Percentiles rank a stretch among this genome's conserved stretches.
Evolutionary conservation across 1,284 basidiomycete genomes (phyloP).

Genomic region (Puccinia coronata): DNA sequence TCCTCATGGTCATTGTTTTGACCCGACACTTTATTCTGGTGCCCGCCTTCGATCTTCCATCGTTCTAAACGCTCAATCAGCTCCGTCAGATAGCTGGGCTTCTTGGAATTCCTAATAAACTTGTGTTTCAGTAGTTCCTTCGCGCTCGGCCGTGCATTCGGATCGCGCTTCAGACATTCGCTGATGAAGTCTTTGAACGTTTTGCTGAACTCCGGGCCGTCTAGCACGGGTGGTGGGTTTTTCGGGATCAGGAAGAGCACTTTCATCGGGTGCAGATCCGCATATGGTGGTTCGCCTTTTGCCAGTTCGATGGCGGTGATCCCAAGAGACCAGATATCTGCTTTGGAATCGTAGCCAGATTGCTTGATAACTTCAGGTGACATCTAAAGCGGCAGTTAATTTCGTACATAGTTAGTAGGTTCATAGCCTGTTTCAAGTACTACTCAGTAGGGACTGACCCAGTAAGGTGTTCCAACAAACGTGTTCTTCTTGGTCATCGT

Average conservation of each 20-base stretch:
- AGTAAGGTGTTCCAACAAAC: slow-evolving; percentile 77
- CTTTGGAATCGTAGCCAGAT: slow-evolving; percentile 97
- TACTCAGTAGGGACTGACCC: slow-evolving; percentile 41
- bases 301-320: slow-evolving; percentile 98
- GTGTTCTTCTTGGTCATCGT: slow-evolving; percentile 83
- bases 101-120: slow-evolving; percentile 90
- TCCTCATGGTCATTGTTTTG: slow-evolving; percentile 73
- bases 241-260: slow-evolving; percentile 97
- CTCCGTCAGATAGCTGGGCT: slow-evolving; percentile 88
- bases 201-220: slow-evolving; percentile 77
- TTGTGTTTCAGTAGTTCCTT: slow-evolving; percentile 92
- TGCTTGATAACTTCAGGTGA: slow-evolving; percentile 99
- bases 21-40: slow-evolving; percentile 60
- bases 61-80: slow-evolving; percentile 90
- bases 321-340: slow-evolving; percentile 71
- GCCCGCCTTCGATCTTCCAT: slow-evolving; percentile 73
- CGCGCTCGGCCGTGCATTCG: slow-evolving; percentile 87
- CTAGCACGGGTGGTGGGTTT: slow-evolving; percentile 87
- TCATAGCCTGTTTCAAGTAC: neutral
- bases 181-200: slow-evolving; percentile 91
- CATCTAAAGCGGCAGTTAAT: slow-evolving; percentile 81
- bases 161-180: slow-evolving; percentile 89
- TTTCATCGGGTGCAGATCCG: slow-evolving; percentile 98
- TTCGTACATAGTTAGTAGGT: too few species aligned
- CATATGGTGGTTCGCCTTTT: slow-evolving; percentile 95